Conservation (phyloP, 345 rosid genomes). For the Bruguiera parviflora region DNA sequence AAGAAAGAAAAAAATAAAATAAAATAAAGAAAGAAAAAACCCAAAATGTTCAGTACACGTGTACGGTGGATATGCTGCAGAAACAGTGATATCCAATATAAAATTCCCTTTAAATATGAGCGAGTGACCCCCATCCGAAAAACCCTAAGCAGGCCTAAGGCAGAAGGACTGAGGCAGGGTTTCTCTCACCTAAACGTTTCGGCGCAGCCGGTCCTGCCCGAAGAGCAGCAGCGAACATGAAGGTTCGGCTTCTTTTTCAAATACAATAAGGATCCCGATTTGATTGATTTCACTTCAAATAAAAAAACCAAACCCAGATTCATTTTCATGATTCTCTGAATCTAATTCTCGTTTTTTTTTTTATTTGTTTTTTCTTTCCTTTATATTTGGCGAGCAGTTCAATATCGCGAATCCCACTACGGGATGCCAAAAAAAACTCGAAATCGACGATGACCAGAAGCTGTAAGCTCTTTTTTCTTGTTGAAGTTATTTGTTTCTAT, state of each 20-base stretch:
- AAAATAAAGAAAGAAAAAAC: too few relatives aligned
- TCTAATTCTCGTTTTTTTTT: not conserved
- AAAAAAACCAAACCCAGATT: not conserved
- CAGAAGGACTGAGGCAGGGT: not conserved
- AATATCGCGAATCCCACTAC: constrained; percentile 27
- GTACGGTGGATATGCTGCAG: not conserved
- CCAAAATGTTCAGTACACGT: not conserved
- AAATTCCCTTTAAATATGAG: not conserved
- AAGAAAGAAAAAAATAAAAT: too few relatives aligned
- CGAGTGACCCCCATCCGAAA: not conserved
- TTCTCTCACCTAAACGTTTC: too few relatives aligned
- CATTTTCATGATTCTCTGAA: not conserved
- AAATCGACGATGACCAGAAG: constrained; percentile 30
- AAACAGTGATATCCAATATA: not conserved
- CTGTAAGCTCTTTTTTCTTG: constrained; percentile 10
- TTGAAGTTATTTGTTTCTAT: not conserved
- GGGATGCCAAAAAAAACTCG: constrained; percentile 31
- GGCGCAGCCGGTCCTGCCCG: constrained; percentile 8
- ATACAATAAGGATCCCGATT: too few relatives aligned
- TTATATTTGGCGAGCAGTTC: constrained; percentile 8
- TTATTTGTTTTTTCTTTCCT: not conserved
- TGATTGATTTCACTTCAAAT: too few relatives aligned
- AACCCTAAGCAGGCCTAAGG: constrained; percentile 14
- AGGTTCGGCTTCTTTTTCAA: not conserved
- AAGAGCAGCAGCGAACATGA: constrained; percentile 3